Evolutionary conservation across 768 basidiomycete genomes (phyloP), one percentile per base, ranked within the genome.

Genomic region (Dictyophora rubrovolvata): DNA sequence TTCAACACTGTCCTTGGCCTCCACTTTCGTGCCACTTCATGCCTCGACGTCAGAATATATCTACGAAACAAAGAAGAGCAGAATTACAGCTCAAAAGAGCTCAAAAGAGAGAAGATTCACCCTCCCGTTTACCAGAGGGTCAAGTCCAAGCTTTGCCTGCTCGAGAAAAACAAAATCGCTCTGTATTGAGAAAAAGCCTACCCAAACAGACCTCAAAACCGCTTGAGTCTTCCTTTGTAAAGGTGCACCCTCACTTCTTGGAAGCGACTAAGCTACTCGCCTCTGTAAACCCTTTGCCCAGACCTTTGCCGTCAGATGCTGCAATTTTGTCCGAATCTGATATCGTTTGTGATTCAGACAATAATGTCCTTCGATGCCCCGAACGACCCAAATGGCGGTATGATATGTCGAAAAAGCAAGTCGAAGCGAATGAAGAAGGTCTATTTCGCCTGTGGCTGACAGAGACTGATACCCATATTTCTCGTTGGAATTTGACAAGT

Each of bases 371-470:
- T 61, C 68, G 67, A 12, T 76, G 77, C 65, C 90, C 90, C 17
- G 80, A 72, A 62, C 69, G 94, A 60, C 93, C 94, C 2, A 92
- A 86, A 69, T 96, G 93, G 89, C 75, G 80, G 18, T 90, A 83
- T 68, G 85, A 88, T 21, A 87, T 88, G 84, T 78, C 84, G 46
- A 97, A 95, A 75, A 82, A 79, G 21, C 89, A 93, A 71, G 85
- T 97, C 16, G 93, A 97, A 66, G 77, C 75, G 55, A 96, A 95
- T 67, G 94, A 97, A 71, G 89, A 92, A 66, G 90, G 85, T 0
- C 50, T 84, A 42, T 94, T 92, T 72, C 78, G 72, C 57, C 86
- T 84, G 67, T 96, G 93, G 92, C 73, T 91, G 18, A 69, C 73
- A 5, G 73, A 81, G 64, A 87, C 84, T 3, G 86, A 92, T 64